Percentiles rank a stretch among this genome's conserved stretches.
Evolutionary conservation across 2,329 filamentous ascomycete species (phyloP).

Genomic region (Fusarium fujikuroi): DNA sequence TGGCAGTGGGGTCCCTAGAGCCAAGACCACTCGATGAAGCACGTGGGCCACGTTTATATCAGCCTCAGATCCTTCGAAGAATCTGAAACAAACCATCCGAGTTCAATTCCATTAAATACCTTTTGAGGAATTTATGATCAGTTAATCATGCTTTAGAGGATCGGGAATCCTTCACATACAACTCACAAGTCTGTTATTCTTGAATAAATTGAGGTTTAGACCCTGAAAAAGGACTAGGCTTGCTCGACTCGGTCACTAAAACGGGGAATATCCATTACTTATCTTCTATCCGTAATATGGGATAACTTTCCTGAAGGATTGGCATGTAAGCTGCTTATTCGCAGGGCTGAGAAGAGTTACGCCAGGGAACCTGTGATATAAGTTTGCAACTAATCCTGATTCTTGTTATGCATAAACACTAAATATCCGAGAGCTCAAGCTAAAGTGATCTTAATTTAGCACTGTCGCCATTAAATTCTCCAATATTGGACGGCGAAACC

Average conservation of each 20-base stretch:
- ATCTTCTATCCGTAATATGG: not conserved
- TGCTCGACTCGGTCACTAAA: not conserved
- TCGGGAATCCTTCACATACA: not conserved
- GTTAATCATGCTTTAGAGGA: not conserved
- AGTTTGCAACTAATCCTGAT: not conserved
- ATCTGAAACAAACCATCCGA: not conserved
- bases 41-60: not conserved
- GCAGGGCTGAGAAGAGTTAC: not conserved
- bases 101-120: not conserved
- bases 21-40: not conserved
- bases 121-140: not conserved
- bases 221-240: too few relatives aligned
- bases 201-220: not conserved
- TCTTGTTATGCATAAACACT: not conserved
- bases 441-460: not conserved
- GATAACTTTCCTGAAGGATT: accelerated
- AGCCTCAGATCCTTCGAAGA: not conserved
- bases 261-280: accelerated
- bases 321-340: not conserved
- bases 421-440: not conserved
- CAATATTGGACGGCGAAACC: not conserved
- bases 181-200: not conserved
- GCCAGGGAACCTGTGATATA: not conserved
- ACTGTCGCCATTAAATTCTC: accelerated
- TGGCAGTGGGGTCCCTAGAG: not conserved